Evolutionary conservation across 164 flowering plant species (phyloP).

Genomic region (Stephania japonica): DNA sequence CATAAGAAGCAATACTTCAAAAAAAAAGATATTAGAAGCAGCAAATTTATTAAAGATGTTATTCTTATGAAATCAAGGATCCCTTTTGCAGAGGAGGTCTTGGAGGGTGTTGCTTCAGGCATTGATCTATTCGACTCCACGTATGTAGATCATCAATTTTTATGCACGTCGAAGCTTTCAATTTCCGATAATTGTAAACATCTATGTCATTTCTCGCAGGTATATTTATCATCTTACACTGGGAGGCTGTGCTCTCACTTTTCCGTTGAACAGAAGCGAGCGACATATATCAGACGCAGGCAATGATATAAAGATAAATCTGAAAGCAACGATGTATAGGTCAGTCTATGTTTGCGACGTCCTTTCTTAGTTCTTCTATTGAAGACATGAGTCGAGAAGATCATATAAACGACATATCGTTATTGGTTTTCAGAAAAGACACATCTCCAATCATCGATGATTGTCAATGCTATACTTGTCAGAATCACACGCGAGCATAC

Average conservation of each 20-base stretch:
- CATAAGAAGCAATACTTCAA: too few species aligned
- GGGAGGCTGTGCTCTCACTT: conserved; percentile 81
- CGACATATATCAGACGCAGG: conserved; percentile 21
- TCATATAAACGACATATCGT: too few species aligned
- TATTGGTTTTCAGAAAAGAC: conserved; percentile 59
- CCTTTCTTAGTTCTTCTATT: too few species aligned
- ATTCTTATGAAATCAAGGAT: conserved; percentile 12
- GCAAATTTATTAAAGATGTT: not conserved
- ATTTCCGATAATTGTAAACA: not conserved
- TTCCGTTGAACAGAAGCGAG: conserved; percentile 36
- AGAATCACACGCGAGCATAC: conserved; percentile 80
- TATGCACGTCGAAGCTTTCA: not conserved
- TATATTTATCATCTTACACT: conserved; percentile 75
- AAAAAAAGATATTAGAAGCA: too few species aligned
- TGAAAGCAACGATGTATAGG: conserved; percentile 71
- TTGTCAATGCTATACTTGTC: conserved; percentile 79
- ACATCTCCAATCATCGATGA: conserved; percentile 47
- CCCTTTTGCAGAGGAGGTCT: conserved; percentile 61
- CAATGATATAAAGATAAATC: conserved; percentile 71
- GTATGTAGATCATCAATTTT: conserved; percentile 29
- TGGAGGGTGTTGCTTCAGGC: conserved; percentile 85
- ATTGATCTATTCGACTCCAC: conserved; percentile 77
- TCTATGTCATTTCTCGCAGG: conserved; percentile 28
- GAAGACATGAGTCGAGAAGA: too few species aligned
- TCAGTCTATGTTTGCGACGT: conserved; percentile 7